Evolutionary conservation across 768 basidiomycete species (phyloP), one percentile per base, ranked within the genome.

Genomic region (Suillus sp.): DNA sequence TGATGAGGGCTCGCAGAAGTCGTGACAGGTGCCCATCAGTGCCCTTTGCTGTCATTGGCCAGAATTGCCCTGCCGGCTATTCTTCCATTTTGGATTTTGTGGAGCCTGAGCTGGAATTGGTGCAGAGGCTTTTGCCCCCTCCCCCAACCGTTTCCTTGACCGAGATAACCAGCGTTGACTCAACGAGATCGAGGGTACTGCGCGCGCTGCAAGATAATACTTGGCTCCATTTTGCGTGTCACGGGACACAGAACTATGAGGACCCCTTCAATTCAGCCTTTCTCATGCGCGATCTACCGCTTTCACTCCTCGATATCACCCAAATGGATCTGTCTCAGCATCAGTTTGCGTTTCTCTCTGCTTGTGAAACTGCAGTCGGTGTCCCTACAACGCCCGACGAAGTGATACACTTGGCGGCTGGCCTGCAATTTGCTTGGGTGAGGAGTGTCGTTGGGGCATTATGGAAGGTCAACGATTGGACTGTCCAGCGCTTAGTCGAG

Each of bases 371-470:
- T 0, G 51, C 51, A 34, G 30, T 34, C 6, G 32, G 32, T 13
- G 20, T 0, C 32, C 13, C 6, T 4, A 27, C 14, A 16, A 64
- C 59, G 1, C 67, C 68, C 1, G 69, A 70, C 16, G 71, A 72
- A 43, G 61, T 54, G 9, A 51, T 71, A 7, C 71, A 72, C 45
- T 58, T 72, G 7, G 71, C 71, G 14, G 67, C 71, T 14, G 69
- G 68, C 11, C 53, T 72, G 63, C 64, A 69, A 38, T 60, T 67
- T 2, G 61, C 65, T 6, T 69, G 71, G 3, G 68, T 60, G 20
- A 63, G 58, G 42, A 68, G 69, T 45, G 71, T 70, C 4, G 18
- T 72, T 18, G 71, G 63, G 48, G 70, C 71, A 27, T 54, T 71
- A 56, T 72, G 71, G 71, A 57, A 50, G 2, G 64, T 64, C 9